Evolutionary conservation across 1,284 basidiomycete species (phyloP).

Genomic region (Apiotrichum sp.): DNA sequence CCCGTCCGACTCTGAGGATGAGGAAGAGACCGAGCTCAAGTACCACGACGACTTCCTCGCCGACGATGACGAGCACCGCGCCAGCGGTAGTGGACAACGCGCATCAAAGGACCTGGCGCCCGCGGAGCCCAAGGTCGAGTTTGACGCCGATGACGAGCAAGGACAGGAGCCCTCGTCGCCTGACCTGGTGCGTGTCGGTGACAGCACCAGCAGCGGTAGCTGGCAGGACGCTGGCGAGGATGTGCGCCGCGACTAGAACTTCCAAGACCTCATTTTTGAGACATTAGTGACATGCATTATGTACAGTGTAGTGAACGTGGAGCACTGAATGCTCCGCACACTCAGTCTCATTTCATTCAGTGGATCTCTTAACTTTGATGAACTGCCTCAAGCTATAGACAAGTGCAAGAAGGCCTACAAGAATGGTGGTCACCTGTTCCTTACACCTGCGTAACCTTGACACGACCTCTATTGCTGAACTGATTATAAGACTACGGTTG

Average conservation of each 20-base stretch:
- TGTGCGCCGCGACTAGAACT: constrained; percentile 8
- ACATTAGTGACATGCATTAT: neutral
- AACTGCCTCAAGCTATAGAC: too few relatives aligned
- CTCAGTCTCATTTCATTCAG: too few relatives aligned
- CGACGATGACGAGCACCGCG: constrained; percentile 41
- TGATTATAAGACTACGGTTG: too few relatives aligned
- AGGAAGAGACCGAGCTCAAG: constrained; percentile 33
- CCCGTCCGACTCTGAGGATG: constrained; percentile 38
- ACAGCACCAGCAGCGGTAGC: constrained; percentile 19
- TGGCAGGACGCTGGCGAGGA: constrained; percentile 46
- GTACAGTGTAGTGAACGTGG: neutral
- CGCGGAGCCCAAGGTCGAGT: neutral
- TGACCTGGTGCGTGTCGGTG: constrained; percentile 9
- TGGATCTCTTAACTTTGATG: too few relatives aligned
- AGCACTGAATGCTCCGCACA: too few relatives aligned
- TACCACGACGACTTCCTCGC: constrained; percentile 47
- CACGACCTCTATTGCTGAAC: too few relatives aligned
- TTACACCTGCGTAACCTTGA: too few relatives aligned
- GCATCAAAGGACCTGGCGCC: constrained; percentile 22
- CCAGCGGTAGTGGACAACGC: neutral
- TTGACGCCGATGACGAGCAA: neutral
- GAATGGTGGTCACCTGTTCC: too few relatives aligned
- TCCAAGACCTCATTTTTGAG: neutral
- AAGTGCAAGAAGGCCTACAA: too few relatives aligned
- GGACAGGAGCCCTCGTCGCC: neutral